Evolutionary conservation across 2,329 filamentous ascomycete species (phyloP).

Genomic region (Malbranchea cinnamomea): DNA sequence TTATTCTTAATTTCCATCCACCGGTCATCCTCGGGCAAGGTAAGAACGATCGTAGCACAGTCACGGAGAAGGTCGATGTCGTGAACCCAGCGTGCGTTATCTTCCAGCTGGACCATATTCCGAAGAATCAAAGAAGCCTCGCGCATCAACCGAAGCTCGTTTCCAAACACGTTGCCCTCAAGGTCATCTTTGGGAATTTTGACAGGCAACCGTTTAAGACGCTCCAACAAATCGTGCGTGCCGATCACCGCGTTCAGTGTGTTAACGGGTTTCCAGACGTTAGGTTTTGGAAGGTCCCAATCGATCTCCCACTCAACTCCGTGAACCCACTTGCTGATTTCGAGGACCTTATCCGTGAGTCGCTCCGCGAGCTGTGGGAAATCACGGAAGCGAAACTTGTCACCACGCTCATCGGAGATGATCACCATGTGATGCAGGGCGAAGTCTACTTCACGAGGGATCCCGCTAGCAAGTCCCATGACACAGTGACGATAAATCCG

Average conservation of each 20-base stretch:
- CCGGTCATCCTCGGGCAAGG: slow-evolving; percentile 56
- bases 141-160: slow-evolving; percentile 60
- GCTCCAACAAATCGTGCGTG: slow-evolving; percentile 56
- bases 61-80: slow-evolving; percentile 53
- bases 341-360: slow-evolving; percentile 68
- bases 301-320: slow-evolving; percentile 67
- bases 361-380: slow-evolving; percentile 81
- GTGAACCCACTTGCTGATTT: slow-evolving; percentile 66
- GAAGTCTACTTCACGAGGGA: slow-evolving; percentile 76
- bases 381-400: slow-evolving; percentile 89
- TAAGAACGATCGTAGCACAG: slow-evolving; percentile 66
- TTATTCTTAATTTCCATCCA: slow-evolving; percentile 80
- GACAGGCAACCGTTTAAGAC: slow-evolving; percentile 48
- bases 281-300: slow-evolving; percentile 39
- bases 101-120: slow-evolving; percentile 88
- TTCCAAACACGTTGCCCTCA: slow-evolving; percentile 54
- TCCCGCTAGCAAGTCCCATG: slow-evolving; percentile 64
- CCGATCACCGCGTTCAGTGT: slow-evolving; percentile 51
- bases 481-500: slow-evolving; percentile 82
- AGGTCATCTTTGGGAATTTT: slow-evolving; percentile 50
- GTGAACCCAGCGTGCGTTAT: slow-evolving; percentile 73
- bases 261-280: slow-evolving; percentile 36
- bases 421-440: slow-evolving; percentile 87
- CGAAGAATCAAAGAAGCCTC: slow-evolving; percentile 78
- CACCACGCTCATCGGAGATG: slow-evolving; percentile 84